Base-by-base conservation (phyloP, 108 stramenopile species). In the Fragilaria crotonensis region DNA sequence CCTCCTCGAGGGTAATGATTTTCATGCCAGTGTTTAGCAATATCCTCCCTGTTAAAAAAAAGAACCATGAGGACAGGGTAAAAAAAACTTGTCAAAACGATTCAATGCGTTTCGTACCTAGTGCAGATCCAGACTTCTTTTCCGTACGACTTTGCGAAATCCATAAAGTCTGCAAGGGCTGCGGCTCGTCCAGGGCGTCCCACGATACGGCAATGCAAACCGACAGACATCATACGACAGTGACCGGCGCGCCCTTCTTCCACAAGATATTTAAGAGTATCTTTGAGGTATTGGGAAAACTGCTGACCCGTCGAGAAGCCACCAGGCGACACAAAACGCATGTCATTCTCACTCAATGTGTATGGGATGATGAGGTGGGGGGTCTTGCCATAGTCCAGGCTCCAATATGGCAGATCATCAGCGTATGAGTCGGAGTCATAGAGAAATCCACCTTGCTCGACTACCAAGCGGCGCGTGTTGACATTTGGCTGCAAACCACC, bases 321-420 rank as follows among this genome's bases (percentile, higher is more conserved):
- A 67, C 80, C 83, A 18, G 89, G 79, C 25, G 72, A 81, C 3
- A 84, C 87, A 62, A 93, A 96, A 51, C 84, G 55, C 96, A 96
- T 96, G 60, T 96, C 96, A 74, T 96, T 96, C 48, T 92, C 92
- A 45, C 79, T 85, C 41, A 96, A 61, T 2, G 96, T 91, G 75
- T 96, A 96, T 2, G 96, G 96, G 52, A 96, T 93, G 28, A 95
- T 71, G 32, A 96, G 58, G 66, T 95, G 96, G 18, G 22, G 49
- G 66, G 4, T 65, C 17, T 53, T 51, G 29, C 79, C 79, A 64
- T 84, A 75, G 20, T 94, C 91, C 52, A 62, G 68, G 14, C 57
- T 89, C 93, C 94, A 96, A 70, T 93, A 93, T 2, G 96, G 96
- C 11, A 96, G 72, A 76, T 96, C 96, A 60, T 96, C 96, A 29